Evolutionary conservation across 116 monocot species (phyloP).

Genomic region (Iris pallida): DNA sequence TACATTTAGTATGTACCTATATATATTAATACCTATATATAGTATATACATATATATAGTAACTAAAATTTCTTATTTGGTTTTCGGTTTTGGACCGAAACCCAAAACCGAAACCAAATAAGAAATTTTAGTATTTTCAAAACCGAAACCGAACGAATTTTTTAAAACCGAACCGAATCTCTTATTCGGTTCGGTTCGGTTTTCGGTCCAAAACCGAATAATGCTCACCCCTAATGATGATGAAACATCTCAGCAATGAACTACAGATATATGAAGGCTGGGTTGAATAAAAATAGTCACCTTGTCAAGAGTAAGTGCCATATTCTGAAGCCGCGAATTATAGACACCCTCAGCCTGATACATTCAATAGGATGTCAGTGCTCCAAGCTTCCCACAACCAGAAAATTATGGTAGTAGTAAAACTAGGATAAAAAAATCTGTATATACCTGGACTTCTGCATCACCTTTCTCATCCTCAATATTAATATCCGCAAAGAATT

Average conservation of each 20-base stretch:
- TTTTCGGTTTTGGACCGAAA: no score
- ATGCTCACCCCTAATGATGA: no score
- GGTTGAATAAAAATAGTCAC: conserved; percentile 21
- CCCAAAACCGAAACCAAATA: no score
- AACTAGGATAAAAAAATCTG: not conserved
- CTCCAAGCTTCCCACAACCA: not conserved
- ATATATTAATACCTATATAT: no score
- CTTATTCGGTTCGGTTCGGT: no score
- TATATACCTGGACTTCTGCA: conserved; percentile 76
- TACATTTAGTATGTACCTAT: no score
- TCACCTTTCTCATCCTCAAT: conserved; percentile 82
- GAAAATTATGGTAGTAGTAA: not conserved
- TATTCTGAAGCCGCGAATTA: conserved; percentile 84
- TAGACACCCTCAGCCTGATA: conserved; percentile 91
- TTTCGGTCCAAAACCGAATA: no score
- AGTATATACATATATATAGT: no score
- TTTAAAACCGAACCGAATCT: no score
- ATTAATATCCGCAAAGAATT: conserved; percentile 75
- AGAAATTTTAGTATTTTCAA: no score
- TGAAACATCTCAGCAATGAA: not conserved
- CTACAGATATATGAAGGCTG: not conserved
- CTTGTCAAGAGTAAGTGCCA: conserved; percentile 95
- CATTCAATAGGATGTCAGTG: conserved; percentile 8
- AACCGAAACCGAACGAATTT: no score
- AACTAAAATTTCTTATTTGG: no score